Evolutionary conservation across 768 basidiomycete genomes (phyloP), one percentile per base, ranked within the genome.

Genomic region (Ephemerocybe angulata): DNA sequence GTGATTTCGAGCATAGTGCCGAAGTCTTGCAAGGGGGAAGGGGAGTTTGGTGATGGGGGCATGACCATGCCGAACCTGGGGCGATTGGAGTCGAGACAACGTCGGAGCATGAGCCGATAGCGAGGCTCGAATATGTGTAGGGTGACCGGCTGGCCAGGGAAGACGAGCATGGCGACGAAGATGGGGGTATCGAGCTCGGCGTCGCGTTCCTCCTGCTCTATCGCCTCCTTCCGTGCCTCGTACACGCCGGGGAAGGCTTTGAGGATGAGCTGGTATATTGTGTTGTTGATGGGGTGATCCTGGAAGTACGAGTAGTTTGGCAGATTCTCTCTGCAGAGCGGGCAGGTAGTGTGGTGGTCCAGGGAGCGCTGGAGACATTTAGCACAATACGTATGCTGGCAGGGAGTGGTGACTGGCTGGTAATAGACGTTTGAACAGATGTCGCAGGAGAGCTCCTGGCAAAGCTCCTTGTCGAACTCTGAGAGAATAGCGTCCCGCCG

Each of bases 61-160:
- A 96, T 86, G 63, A 97, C 81, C 91, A 98, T 98, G 33, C 96
- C 96, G 69, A 98, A 97, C 22, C 78, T 76, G n/a, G 90, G 90
- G 40, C 73, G 74, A 4, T 82, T 75, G 15, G 80, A 83, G 62
- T 92, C 87, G 54, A 98, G 85, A 67, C 90, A 93, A n/a, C 96
- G 85, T 22, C 96, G 88, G 52, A 98, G 86, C 96, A 98, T 98
- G 49, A 98, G 79, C 6, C 96, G 87, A 68, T 98, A 95, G 75
- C 90, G 80, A 0, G 96, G 96, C 68, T 98, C 96, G 66, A 92
- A 98, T 64, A 98, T 86, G 69, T 97, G 94, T 15, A 98, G 75
- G 52, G 88, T 77, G 44, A 88, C 94, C 37, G 93, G 93, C 74
- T 93, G 85, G 53, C 87, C 88, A 1, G 96, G 96, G 72, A 97